Conservation (phyloP, 176 grass and related monocot genomes). For the Pontederia crassipes region DNA sequence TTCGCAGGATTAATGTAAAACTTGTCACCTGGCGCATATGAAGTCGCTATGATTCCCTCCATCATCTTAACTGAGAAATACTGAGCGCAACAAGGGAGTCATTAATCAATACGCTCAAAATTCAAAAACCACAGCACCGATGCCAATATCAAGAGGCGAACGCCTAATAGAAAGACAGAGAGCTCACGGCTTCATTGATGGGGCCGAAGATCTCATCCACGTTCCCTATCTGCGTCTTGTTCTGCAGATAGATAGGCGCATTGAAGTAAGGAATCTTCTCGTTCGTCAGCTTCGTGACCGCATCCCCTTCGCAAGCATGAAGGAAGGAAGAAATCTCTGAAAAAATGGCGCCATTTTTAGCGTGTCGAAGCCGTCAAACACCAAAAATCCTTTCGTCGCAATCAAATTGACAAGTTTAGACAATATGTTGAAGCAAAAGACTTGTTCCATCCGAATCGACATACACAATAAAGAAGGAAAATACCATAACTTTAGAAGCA, state of each 20-base stretch:
- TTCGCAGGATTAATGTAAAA: constrained; percentile 87
- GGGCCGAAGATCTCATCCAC: constrained; percentile 98
- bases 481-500: background rate
- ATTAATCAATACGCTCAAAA: background rate
- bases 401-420: background rate
- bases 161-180: background rate
- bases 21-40: constrained; percentile 68
- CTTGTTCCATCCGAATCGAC: too few relatives aligned
- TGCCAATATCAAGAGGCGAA: background rate
- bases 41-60: constrained; percentile 71
- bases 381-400: background rate
- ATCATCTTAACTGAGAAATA: constrained; percentile 91
- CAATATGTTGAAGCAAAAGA: background rate
- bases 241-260: constrained; percentile 81
- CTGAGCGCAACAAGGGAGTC: constrained; percentile 13
- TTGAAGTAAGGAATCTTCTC: constrained; percentile 99
- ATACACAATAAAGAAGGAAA: background rate
- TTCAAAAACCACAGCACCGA: background rate
- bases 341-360: background rate
- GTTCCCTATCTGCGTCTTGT: constrained; percentile 94
- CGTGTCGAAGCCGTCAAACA: background rate
- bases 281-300: constrained; percentile 88
- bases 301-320: constrained; percentile 82
- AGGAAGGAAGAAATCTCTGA: constrained; percentile 81
- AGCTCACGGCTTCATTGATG: constrained; percentile 89